Percentiles rank a stretch among this genome's conserved stretches.
Evolutionary conservation across 345 rosid genomes (phyloP).

Genomic region (Litchi chinensis): DNA sequence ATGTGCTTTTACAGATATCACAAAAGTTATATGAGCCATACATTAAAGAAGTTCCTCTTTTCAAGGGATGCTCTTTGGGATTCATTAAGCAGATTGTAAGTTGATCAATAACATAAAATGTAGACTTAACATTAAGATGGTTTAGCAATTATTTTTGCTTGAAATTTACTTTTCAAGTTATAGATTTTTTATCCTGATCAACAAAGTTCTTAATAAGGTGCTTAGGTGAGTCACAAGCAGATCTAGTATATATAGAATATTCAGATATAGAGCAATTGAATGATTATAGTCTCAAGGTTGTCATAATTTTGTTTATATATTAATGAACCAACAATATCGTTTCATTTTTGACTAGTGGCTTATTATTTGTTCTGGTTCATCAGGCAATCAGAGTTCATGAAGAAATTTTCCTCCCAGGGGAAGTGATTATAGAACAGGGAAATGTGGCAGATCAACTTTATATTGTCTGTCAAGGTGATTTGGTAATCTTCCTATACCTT

Average conservation of each 20-base stretch:
- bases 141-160: too few relatives aligned
- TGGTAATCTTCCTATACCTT: slow-evolving; percentile 44
- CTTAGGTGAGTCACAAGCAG: background rate
- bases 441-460: slow-evolving; percentile 71
- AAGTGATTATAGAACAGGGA: slow-evolving; percentile 78
- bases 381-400: slow-evolving; percentile 79
- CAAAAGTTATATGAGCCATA: slow-evolving; percentile 74
- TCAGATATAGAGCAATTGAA: background rate
- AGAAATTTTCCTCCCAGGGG: slow-evolving; percentile 82
- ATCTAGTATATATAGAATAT: background rate
- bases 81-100: slow-evolving; percentile 89
- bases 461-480: slow-evolving; percentile 69
- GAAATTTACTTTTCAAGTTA: too few relatives aligned
- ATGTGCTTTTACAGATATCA: slow-evolving; percentile 53
- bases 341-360: background rate
- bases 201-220: background rate
- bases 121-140: background rate
- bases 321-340: background rate
- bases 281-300: background rate
- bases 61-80: slow-evolving; percentile 69
- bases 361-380: slow-evolving; percentile 11
- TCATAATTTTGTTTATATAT: background rate
- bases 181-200: background rate
- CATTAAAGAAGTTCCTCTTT: slow-evolving; percentile 65
- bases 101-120: slow-evolving; percentile 2